Evolutionary conservation across 495 filamentous ascomycete species (phyloP).

Genomic region (Daldinia concentrica): DNA sequence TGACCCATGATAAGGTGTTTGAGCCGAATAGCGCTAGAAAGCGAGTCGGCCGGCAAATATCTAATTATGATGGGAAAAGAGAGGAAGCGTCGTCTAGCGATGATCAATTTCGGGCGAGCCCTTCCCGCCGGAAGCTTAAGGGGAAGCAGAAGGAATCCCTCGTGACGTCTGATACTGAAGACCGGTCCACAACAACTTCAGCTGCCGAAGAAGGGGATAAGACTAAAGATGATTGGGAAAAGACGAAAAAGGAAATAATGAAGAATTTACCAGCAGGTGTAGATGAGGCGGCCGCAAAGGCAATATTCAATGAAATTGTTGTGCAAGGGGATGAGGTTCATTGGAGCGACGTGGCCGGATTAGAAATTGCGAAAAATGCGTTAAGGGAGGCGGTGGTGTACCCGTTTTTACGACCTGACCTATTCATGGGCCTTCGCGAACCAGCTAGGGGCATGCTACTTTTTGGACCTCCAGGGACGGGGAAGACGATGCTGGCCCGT

Average conservation of each 20-base stretch:
- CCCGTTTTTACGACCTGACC: constrained; percentile 92
- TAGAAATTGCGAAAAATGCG: constrained; percentile 89
- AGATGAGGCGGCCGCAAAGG: constrained; percentile 81
- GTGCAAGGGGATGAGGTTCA: constrained; percentile 93
- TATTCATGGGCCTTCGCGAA: constrained; percentile 95
- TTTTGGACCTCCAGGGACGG: constrained; percentile 95
- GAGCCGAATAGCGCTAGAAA: constrained; percentile 41
- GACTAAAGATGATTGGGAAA: constrained; percentile 60
- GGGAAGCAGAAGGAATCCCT: constrained; percentile 42
- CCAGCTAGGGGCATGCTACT: constrained; percentile 95
- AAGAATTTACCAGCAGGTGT: constrained; percentile 81
- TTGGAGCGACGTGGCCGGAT: constrained; percentile 93
- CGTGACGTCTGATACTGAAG: constrained; percentile 29
- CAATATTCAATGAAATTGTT: constrained; percentile 96
- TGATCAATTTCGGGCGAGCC: constrained; percentile 27
- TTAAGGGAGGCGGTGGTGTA: constrained; percentile 98
- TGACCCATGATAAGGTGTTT: constrained; percentile 13
- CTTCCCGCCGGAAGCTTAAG: constrained; percentile 25
- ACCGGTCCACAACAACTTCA: constrained; percentile 48
- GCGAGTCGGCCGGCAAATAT: constrained; percentile 16
- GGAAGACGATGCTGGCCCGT: constrained; percentile 97
- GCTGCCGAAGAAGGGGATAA: constrained; percentile 50
- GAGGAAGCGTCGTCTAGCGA: constrained; percentile 32
- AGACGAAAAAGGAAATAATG: constrained; percentile 64
- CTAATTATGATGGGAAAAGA: constrained; percentile 21